phyloP scores from a whole-genome alignment of 495 filamentous ascomycete species.

The Acidomyces sp. region DNA sequence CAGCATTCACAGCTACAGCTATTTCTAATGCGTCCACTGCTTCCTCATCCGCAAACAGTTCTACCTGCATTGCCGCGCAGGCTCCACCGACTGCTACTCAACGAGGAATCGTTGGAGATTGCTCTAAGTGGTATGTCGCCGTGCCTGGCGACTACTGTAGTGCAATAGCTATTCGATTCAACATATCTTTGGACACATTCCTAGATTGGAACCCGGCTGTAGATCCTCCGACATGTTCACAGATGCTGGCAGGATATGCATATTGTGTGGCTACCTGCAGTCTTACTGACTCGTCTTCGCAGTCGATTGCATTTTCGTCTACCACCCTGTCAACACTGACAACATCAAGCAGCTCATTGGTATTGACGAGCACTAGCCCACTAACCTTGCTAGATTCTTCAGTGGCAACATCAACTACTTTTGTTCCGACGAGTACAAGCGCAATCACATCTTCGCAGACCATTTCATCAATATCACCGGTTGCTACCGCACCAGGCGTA shows the following conservation, averaged over 20 bases:
- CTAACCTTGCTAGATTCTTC: neutral
- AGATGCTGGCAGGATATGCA: conserved; percentile 9
- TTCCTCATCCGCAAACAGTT: too few relatives aligned
- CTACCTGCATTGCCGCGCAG: too few relatives aligned
- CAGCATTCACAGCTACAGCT: too few relatives aligned
- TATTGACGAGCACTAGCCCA: neutral
- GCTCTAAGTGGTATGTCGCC: conserved; percentile 10
- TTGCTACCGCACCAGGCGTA: neutral
- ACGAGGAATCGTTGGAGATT: conserved; percentile 4
- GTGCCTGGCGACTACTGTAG: conserved; percentile 6
- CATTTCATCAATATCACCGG: neutral
- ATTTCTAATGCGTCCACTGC: too few relatives aligned
- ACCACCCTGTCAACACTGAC: neutral
- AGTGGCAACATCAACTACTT: too few relatives aligned
- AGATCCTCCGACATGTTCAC: conserved; percentile 9
- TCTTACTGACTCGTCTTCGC: neutral
- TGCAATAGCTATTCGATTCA: neutral
- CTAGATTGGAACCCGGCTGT: conserved; percentile 22
- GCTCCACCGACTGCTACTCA: conserved; percentile 6
- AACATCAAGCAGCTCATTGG: too few relatives aligned
- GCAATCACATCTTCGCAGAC: too few relatives aligned
- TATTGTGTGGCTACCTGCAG: conserved; percentile 13
- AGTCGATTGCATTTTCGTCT: neutral
- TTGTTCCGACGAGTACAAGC: too few relatives aligned
- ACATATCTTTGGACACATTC: conserved; percentile 3